Evolutionary conservation across 306 rosid genomes (phyloP).

Genomic region (Sicyos edulis): DNA sequence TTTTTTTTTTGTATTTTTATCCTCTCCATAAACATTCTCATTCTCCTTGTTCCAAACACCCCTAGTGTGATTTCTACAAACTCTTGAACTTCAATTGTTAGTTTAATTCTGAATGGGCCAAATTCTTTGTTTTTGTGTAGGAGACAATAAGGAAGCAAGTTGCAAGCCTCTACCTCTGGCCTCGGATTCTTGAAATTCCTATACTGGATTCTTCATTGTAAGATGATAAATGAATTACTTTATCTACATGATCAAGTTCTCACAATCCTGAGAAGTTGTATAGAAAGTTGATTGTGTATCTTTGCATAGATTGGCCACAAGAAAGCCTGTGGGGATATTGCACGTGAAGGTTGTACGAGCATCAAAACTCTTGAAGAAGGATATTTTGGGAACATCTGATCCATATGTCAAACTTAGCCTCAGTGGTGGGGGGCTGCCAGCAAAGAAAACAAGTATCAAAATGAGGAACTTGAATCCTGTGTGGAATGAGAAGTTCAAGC

Average conservation of each 20-base stretch:
- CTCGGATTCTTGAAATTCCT: conserved; percentile 64
- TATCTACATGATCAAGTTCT: background rate
- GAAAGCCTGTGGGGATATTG: conserved; percentile 89
- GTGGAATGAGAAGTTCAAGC: conserved; percentile 93
- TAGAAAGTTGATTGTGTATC: conserved; percentile 2
- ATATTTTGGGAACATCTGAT: conserved; percentile 81
- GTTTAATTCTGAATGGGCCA: conserved; percentile 21
- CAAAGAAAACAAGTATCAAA: conserved; percentile 71
- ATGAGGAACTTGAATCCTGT: conserved; percentile 75
- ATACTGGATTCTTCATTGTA: conserved; percentile 69
- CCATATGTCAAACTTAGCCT: conserved; percentile 80
- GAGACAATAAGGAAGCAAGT: conserved; percentile 66
- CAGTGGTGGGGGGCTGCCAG: conserved; percentile 62
- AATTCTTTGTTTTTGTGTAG: conserved; percentile 32
- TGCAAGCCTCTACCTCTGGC: conserved; percentile 82
- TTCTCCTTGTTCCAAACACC: no score
- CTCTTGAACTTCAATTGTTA: conserved; percentile 3
- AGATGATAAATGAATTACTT: conserved; percentile 24
- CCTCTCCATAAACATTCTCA: no score
- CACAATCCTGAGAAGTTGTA: background rate
- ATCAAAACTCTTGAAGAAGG: conserved; percentile 68
- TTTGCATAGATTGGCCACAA: conserved; percentile 43
- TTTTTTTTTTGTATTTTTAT: no score
- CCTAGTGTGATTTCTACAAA: no score
- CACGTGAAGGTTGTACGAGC: conserved; percentile 89